These are phyloP conservation scores for Parietaria judaica DNA, from an alignment of 306 rosid species.

Conservation along the genomic window DNA sequence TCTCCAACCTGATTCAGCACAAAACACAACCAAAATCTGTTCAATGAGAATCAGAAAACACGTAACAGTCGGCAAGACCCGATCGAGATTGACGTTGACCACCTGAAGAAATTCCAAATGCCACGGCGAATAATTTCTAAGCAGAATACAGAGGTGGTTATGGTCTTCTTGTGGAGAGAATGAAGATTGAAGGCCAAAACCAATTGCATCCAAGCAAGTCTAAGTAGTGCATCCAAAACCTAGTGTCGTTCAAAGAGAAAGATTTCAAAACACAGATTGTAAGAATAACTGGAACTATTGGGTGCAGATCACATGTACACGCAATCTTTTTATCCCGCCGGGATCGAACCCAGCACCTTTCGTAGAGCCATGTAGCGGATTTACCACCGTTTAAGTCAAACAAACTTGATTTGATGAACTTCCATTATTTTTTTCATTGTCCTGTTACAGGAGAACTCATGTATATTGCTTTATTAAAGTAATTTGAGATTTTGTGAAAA, in stretches of 20 bases:
- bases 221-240: constrained; percentile 40
- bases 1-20: constrained; percentile 47
- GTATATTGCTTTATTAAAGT: too few relatives aligned
- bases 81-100: neutral
- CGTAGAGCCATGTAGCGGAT: too few relatives aligned
- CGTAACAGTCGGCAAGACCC: neutral
- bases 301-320: too few relatives aligned
- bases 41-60: neutral
- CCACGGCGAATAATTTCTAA: constrained; percentile 64
- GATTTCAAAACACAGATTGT: neutral
- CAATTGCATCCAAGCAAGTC: constrained; percentile 57
- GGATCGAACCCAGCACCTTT: too few relatives aligned
- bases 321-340: too few relatives aligned
- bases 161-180: constrained; percentile 34
- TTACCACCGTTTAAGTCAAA: too few relatives aligned
- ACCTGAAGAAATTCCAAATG: constrained; percentile 80
- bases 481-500: too few relatives aligned
- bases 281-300: too few relatives aligned
- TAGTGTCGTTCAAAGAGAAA: constrained; percentile 10
- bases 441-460: too few relatives aligned
- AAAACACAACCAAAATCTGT: neutral
- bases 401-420: too few relatives aligned
- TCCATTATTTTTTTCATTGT: too few relatives aligned
- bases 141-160: constrained; percentile 33
- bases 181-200: constrained; percentile 44